Percentiles rank a stretch among this genome's conserved stretches.
phyloP scores from a whole-genome alignment of 2,329 filamentous ascomycete species.

The Xylaria polymorpha region DNA sequence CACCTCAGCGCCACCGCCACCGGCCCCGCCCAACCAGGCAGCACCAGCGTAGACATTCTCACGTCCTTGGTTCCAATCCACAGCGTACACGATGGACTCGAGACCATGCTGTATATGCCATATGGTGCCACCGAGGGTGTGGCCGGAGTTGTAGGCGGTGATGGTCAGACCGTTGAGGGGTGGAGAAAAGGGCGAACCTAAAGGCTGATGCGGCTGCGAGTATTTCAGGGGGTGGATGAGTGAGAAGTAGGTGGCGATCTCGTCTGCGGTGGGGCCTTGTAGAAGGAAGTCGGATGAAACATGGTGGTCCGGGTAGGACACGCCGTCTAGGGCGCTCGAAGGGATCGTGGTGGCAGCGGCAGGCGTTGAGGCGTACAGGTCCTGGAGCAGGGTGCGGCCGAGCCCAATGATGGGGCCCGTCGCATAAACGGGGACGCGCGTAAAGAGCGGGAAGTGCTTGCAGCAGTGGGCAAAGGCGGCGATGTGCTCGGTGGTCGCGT shows the following conservation, averaged over 20 bases:
- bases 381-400: conserved; percentile 88
- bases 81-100: conserved; percentile 96
- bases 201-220: conserved; percentile 92
- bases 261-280: conserved; percentile 81
- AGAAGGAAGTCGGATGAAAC: conserved; percentile 68
- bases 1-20: conserved; percentile 84
- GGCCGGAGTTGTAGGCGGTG: conserved; percentile 95
- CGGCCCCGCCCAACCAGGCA: conserved; percentile 88
- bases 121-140: conserved; percentile 95
- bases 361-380: conserved; percentile 90
- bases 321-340: conserved; percentile 75
- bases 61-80: conserved; percentile 98
- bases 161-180: conserved; percentile 91
- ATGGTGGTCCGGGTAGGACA: conserved; percentile 64
- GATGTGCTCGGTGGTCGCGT: conserved; percentile 90
- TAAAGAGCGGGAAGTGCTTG: conserved; percentile 93
- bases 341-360: conserved; percentile 88
- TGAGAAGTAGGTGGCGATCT: conserved; percentile 92
- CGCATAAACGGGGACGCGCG: conserved; percentile 92
- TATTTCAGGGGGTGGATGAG: conserved; percentile 94
- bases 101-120: conserved; percentile 98
- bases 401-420: conserved; percentile 94
- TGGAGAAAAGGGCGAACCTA: conserved; percentile 87
- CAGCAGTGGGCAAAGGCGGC: conserved; percentile 96
- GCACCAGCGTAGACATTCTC: conserved; percentile 95